Evolutionary conservation across 2,329 filamentous ascomycete species (phyloP).

Genomic region (Trichophyton verrucosum): DNA sequence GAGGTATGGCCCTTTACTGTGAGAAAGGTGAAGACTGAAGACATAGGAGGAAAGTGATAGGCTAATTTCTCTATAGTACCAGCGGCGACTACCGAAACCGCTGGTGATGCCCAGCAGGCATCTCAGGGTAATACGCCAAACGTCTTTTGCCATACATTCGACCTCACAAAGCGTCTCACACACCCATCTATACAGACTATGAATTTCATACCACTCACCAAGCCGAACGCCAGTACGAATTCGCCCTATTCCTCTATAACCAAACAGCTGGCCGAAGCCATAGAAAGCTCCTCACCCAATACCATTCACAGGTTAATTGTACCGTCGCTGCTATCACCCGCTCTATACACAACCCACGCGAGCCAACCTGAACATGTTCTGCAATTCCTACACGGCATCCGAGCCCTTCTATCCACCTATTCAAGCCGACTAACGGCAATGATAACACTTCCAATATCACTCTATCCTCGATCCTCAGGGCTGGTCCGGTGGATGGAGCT

Average conservation of each 20-base stretch:
- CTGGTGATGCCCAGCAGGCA: slow-evolving; percentile 27
- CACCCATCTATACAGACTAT: slow-evolving; percentile 42
- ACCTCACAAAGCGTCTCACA: slow-evolving; percentile 55
- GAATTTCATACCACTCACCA: slow-evolving; percentile 39
- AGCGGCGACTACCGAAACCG: slow-evolving; percentile 27
- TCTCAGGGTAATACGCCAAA: slow-evolving; percentile 16
- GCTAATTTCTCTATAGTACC: slow-evolving; percentile 17
- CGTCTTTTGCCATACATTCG: slow-evolving; percentile 60
- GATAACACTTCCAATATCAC: slow-evolving; percentile 63
- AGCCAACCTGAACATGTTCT: slow-evolving; percentile 62
- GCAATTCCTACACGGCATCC: slow-evolving; percentile 67
- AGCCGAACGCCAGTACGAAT: slow-evolving; percentile 20
- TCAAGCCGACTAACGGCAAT: slow-evolving; percentile 55
- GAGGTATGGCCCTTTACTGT: slow-evolving; percentile 43
- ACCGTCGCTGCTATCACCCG: slow-evolving; percentile 78
- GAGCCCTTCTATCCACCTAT: slow-evolving; percentile 59
- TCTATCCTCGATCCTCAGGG: slow-evolving; percentile 64
- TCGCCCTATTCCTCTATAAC: slow-evolving; percentile 56
- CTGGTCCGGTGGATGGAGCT: slow-evolving; percentile 77
- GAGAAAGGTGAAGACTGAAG: too few relatives aligned
- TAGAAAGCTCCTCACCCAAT: slow-evolving; percentile 46
- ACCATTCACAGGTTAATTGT: slow-evolving; percentile 69
- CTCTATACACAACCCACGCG: slow-evolving; percentile 58
- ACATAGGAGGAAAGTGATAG: not conserved
- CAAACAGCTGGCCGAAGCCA: slow-evolving; percentile 42